Evolutionary conservation across 805 yeast genomes (phyloP).

Genomic region (Ogataea zsoltii): DNA sequence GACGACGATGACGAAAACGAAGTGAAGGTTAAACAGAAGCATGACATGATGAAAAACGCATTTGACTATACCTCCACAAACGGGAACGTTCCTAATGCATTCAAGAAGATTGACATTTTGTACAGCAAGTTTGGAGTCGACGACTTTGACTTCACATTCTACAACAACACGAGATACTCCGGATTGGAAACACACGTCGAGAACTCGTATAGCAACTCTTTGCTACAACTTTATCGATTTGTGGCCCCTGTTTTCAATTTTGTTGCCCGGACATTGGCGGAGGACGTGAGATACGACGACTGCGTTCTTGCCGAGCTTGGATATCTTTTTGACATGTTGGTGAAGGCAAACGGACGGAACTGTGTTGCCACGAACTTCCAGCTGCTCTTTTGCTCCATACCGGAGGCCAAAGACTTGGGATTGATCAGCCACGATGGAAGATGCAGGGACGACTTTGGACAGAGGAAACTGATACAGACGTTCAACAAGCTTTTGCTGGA

Average conservation of each 20-base stretch:
- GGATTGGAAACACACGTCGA: slow-evolving; percentile 90
- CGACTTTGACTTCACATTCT: slow-evolving; percentile 88
- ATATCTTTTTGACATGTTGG: slow-evolving; percentile 87
- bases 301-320: slow-evolving; percentile 81
- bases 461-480: slow-evolving; percentile 46
- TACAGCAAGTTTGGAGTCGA: slow-evolving; percentile 91
- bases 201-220: slow-evolving; percentile 73
- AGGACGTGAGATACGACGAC: slow-evolving; percentile 45
- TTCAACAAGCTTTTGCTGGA: slow-evolving; percentile 63
- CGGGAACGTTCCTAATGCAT: slow-evolving; percentile 68
- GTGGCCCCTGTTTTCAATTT: slow-evolving; percentile 71
- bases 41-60: slow-evolving; percentile 19
- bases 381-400: slow-evolving; percentile 45
- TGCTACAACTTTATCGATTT: slow-evolving; percentile 78
- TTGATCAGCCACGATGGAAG: slow-evolving; percentile 52
- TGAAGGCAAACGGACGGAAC: slow-evolving; percentile 73
- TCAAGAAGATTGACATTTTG: slow-evolving; percentile 68
- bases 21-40: slow-evolving; percentile 22
- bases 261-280: slow-evolving; percentile 55
- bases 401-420: slow-evolving; percentile 53
- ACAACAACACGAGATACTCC: slow-evolving; percentile 70
- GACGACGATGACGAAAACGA: slow-evolving; percentile 33
- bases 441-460: slow-evolving; percentile 43
- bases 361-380: slow-evolving; percentile 84
- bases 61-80: slow-evolving; percentile 36